Base-by-base conservation (phyloP, 2,329 filamentous ascomycete species). In the Fusarium sp. region DNA sequence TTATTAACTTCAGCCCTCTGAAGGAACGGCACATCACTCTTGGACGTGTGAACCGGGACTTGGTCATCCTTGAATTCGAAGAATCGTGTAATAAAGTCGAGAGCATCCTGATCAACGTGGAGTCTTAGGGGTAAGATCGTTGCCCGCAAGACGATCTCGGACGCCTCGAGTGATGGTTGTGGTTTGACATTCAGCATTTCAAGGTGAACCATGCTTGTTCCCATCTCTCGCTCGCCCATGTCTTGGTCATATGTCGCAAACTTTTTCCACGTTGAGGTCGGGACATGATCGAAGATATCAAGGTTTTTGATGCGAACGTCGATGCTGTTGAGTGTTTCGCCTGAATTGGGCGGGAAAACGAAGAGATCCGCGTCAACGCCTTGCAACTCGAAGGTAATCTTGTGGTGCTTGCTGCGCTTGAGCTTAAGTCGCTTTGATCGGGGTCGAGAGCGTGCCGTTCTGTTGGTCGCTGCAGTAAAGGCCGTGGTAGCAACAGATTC, bases 241-340 rank as follows among this genome's bases (percentile, higher is more conserved):
- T 97, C 93, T 62, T 92, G 89, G 82, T 97, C 92, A 74, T 97
- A 98, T 0, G 95, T 98, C 16, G 93, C 90, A 81, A 99, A 99
- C 78, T 98, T 99, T 79, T 93, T 97, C 97, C 97, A 99, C 0
- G 95, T 98, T 6, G 96, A 99, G 0, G 93, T 95, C 3, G 94
- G 93, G 4, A 99, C 88, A 76, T 98, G 93, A 78, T 99, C 96
- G 67, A 96, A 97, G 18, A 99, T 90, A 72, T 97, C 94, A 14
- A 99, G 84, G 61, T 96, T 91, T 41, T 89, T 87, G 13, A 99
- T 85, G 11, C 93, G 89, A 34, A 98, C 83, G 78, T 98, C 93
- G 39, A 98, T 84, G 21, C 94, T 97, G 78, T 90, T 97, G 76
- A 97, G 88, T 0, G 93, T 96, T 78, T 98, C 94, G 2, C 90